These are phyloP conservation scores for Monosporozyma unispora DNA, from an alignment of 805 yeast genomes.

Conservation along the genomic window DNA sequence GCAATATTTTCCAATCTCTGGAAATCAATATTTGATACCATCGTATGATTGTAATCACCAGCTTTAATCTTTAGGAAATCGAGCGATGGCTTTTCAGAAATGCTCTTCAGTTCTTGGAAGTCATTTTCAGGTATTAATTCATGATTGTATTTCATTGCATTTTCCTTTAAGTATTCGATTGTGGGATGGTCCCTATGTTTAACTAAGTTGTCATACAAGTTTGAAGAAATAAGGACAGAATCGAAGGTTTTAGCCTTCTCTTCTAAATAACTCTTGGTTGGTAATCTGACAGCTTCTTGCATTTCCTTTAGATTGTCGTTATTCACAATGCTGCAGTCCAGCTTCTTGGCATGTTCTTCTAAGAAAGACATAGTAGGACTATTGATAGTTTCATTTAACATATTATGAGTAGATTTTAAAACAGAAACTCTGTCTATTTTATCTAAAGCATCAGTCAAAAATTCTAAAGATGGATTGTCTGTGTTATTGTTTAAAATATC, in stretches of 20 bases:
- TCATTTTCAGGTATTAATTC: slow-evolving; percentile 1
- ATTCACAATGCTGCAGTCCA: neutral
- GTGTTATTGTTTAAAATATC: neutral
- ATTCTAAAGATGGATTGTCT: slow-evolving; percentile 4
- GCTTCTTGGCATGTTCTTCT: neutral
- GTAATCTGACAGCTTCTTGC: neutral
- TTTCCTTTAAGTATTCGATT: slow-evolving; percentile 10
- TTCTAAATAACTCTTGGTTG: neutral
- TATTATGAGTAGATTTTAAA: too few species aligned
- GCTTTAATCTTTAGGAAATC: neutral
- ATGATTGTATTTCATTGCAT: slow-evolving; percentile 2
- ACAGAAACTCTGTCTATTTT: too few species aligned
- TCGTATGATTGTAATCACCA: neutral
- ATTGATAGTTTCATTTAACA: too few species aligned
- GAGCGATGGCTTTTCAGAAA: slow-evolving; percentile 9
- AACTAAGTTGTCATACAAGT: neutral
- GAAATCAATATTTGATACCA: neutral
- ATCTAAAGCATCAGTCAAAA: slow-evolving; percentile 6
- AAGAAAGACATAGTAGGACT: neutral
- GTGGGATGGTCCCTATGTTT: neutral
- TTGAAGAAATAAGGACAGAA: neutral
- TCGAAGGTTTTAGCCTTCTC: neutral
- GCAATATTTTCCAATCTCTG: neutral
- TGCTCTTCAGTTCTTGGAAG: slow-evolving; percentile 7
- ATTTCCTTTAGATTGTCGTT: neutral